Conservation (phyloP, 139 green algal genomes). For the Chlamydomonas applanata region DNA sequence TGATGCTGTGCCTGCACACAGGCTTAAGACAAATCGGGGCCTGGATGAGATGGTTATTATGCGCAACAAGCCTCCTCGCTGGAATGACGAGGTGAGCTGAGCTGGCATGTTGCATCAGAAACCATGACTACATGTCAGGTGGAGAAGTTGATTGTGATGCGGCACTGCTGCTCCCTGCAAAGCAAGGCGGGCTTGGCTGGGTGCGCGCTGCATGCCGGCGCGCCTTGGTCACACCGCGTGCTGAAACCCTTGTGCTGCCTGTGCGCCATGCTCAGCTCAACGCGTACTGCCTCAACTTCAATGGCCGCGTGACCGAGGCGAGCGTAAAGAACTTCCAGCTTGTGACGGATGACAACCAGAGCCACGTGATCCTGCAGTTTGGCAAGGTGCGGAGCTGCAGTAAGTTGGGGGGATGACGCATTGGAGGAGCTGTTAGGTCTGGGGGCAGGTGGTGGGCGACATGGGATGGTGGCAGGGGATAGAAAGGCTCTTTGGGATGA, state of each 20-base stretch:
- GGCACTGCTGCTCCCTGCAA: too few relatives aligned
- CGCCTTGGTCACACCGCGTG: too few relatives aligned
- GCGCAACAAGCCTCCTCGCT: constrained; percentile 92
- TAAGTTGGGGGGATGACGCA: too few relatives aligned
- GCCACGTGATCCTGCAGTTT: constrained; percentile 89
- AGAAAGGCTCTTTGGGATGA: neutral
- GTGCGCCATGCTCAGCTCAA: constrained; percentile 52
- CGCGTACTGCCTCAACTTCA: constrained; percentile 99
- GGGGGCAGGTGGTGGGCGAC: neutral
- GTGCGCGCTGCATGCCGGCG: too few relatives aligned
- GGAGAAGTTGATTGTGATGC: too few relatives aligned
- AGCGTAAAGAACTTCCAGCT: constrained; percentile 99
- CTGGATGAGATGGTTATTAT: constrained; percentile 59
- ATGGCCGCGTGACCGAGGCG: constrained; percentile 94
- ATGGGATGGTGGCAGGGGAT: neutral
- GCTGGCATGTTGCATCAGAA: neutral
- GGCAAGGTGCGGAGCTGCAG: constrained; percentile 67
- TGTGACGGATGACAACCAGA: constrained; percentile 59
- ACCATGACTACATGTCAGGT: too few relatives aligned
- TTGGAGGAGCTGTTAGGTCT: too few relatives aligned
- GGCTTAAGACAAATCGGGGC: constrained; percentile 18
- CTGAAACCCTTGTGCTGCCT: too few relatives aligned
- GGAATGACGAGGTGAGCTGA: constrained; percentile 83
- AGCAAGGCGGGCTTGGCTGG: too few relatives aligned
- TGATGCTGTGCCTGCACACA: constrained; percentile 5